These are phyloP conservation scores for Elongisporangium undulatum DNA, from an alignment of 352 stramenopile species.

Conservation along the genomic window DNA sequence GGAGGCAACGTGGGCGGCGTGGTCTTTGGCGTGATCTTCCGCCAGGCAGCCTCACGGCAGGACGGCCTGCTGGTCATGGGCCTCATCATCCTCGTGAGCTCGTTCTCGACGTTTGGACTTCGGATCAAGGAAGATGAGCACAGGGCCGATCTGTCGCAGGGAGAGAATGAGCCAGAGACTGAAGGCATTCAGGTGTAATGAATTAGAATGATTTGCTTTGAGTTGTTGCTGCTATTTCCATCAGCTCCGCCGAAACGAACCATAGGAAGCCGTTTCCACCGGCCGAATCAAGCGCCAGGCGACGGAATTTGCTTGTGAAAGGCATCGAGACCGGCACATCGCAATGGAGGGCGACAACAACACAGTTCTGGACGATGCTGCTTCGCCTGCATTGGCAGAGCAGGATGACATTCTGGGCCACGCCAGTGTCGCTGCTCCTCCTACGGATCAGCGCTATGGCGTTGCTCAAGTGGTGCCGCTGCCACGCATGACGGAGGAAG, in stretches of 20 bases:
- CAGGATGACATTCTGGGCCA: background rate
- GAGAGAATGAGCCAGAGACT: background rate
- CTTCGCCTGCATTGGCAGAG: background rate
- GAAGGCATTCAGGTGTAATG: background rate
- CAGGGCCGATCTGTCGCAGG: background rate
- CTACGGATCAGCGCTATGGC: background rate
- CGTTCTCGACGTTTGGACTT: conserved; percentile 13
- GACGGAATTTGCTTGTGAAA: background rate
- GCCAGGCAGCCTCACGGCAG: conserved; percentile 19
- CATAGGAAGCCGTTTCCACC: background rate
- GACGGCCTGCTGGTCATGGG: conserved; percentile 51
- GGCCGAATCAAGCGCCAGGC: background rate
- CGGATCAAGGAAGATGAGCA: background rate
- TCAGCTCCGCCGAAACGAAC: background rate
- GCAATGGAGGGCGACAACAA: conserved; percentile 1
- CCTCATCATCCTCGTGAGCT: conserved; percentile 47
- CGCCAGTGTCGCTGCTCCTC: background rate
- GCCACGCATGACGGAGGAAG: conserved; percentile 28
- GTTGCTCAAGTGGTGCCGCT: conserved; percentile 21
- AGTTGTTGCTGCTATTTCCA: background rate
- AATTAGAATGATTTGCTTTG: background rate
- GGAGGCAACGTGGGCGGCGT: conserved; percentile 67
- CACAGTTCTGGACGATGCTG: background rate
- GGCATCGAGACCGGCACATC: background rate
- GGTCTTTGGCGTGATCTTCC: conserved; percentile 72